These are phyloP conservation scores for Oldenlandia corymbosa DNA, from an alignment of 257 asterid species.

Conservation along the genomic window DNA sequence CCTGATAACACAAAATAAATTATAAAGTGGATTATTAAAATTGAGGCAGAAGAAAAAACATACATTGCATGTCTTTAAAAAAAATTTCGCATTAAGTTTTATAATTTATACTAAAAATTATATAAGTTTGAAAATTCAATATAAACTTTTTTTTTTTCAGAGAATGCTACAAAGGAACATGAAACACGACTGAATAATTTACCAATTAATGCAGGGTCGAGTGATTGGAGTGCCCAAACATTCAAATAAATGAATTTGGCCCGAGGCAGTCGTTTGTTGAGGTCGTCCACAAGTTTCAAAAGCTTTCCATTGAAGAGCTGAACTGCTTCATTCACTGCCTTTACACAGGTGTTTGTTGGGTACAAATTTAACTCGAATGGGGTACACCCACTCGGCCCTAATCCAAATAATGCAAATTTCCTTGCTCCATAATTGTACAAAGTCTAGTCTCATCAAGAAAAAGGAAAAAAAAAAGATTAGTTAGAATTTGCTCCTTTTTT, in stretches of 20 bases:
- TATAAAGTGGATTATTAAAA: too few species aligned
- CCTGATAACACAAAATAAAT: too few species aligned
- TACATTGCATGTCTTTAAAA: too few species aligned
- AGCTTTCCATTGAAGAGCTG: conserved; percentile 28
- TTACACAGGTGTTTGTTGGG: conserved; percentile 34
- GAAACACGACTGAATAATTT: too few species aligned
- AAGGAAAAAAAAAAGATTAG: background rate
- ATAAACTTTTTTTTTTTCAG: too few species aligned
- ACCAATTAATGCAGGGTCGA: conserved; percentile 10
- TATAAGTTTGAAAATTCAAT: too few species aligned
- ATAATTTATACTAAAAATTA: too few species aligned
- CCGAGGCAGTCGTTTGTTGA: conserved; percentile 22
- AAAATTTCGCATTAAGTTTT: too few species aligned
- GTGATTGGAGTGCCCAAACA: conserved; percentile 22
- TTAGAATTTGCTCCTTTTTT: too few species aligned
- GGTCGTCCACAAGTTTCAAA: conserved; percentile 23
- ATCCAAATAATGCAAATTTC: conserved; percentile 42
- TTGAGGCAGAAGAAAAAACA: too few species aligned
- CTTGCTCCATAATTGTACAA: conserved; percentile 43
- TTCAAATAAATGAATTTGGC: conserved; percentile 43
- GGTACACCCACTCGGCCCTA: conserved; percentile 39
- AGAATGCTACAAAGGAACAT: too few species aligned
- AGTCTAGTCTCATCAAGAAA: conserved; percentile 12
- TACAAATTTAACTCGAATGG: conserved; percentile 22
- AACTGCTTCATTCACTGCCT: conserved; percentile 26